phyloP scores from a whole-genome alignment of 306 rosid genomes.

The Cicer arietinum region DNA sequence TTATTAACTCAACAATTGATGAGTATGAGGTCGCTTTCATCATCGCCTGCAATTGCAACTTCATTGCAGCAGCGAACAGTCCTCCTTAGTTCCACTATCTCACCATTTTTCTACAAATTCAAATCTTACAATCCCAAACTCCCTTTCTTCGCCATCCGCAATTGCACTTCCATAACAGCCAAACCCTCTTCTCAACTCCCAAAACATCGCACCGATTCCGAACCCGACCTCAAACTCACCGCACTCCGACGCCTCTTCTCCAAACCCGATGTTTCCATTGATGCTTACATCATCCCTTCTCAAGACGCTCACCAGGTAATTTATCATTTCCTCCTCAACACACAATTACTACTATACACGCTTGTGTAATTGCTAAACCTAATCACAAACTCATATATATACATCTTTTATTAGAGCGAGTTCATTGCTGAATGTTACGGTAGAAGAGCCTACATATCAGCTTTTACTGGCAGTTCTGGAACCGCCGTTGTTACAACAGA shows the following conservation, averaged over 20 bases:
- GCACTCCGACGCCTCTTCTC: conserved; percentile 78
- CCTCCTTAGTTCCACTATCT: conserved; percentile 38
- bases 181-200: conserved; percentile 76
- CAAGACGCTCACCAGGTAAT: conserved; percentile 96
- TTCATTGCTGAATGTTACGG: conserved; percentile 90
- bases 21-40: conserved; percentile 53
- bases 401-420: conserved; percentile 65
- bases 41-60: conserved; percentile 32
- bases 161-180: conserved; percentile 68
- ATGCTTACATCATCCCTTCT: conserved; percentile 90
- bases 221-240: conserved; percentile 66
- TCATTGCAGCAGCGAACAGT: conserved; percentile 48
- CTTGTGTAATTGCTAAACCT: no score
- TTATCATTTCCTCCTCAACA: no score
- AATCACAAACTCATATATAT: no score
- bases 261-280: conserved; percentile 63
- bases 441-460: conserved; percentile 86
- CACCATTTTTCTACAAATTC: conserved; percentile 48
- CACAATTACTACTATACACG: no score
- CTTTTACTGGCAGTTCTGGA: conserved; percentile 93
- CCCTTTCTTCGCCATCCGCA: conserved; percentile 48
- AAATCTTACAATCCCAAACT: background rate
- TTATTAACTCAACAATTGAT: background rate
- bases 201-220: conserved; percentile 45
- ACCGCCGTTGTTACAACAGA: conserved; percentile 91